Conservation (phyloP, 768 basidiomycete species). For the Kwoniella sp. region DNA sequence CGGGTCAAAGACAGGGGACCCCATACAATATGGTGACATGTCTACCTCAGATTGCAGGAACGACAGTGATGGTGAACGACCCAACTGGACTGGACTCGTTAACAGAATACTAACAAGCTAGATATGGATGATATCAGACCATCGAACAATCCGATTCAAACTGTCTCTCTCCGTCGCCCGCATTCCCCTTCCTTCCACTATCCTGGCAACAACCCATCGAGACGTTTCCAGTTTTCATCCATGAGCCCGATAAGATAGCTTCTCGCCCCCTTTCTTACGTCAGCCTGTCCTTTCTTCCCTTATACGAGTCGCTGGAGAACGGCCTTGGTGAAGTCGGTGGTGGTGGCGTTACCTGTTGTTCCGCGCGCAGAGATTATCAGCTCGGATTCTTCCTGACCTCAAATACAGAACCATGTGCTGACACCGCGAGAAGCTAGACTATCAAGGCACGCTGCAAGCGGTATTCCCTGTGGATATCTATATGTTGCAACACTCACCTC, state of each 20-base stretch:
- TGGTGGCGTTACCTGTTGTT: constrained; percentile 74
- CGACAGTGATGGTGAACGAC: background rate
- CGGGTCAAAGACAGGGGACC: background rate
- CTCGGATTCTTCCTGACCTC: background rate
- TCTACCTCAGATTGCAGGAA: background rate
- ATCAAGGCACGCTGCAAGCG: too few relatives aligned
- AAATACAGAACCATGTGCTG: too few relatives aligned
- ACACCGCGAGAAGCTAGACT: too few relatives aligned
- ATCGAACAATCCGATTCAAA: background rate
- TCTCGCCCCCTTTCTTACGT: too few relatives aligned
- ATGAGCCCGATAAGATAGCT: too few relatives aligned
- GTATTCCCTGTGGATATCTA: background rate
- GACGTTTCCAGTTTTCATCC: too few relatives aligned
- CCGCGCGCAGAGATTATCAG: background rate
- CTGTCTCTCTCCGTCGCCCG: too few relatives aligned
- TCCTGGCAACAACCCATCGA: too few relatives aligned
- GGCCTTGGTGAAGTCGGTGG: constrained; percentile 91
- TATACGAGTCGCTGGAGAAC: constrained; percentile 73
- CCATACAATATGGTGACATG: background rate
- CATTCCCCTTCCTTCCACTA: too few relatives aligned
- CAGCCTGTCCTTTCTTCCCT: constrained; percentile 1
- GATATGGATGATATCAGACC: background rate
- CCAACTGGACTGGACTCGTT: too few relatives aligned
- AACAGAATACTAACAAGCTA: background rate
- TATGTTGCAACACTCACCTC: constrained; percentile 66